These are phyloP conservation scores for Paraphaeosphaeria minitans DNA, from an alignment of 2,329 filamentous ascomycete species.

Conservation along the genomic window DNA sequence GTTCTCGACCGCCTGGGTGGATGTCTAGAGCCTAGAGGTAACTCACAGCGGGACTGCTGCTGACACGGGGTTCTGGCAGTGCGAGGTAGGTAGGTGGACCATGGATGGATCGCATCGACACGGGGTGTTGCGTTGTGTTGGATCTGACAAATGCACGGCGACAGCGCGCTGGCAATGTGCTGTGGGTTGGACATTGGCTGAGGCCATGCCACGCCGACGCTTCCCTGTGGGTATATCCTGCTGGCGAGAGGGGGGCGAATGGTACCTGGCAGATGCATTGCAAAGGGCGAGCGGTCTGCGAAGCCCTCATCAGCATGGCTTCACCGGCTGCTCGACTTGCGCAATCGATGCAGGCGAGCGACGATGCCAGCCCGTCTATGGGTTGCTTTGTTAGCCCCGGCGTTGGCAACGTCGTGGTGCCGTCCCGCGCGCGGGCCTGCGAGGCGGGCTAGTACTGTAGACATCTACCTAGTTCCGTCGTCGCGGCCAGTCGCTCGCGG, in stretches of 20 bases:
- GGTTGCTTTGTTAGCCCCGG: slow-evolving; percentile 10
- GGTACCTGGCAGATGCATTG: neutral
- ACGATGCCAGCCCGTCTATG: neutral
- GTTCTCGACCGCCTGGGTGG: slow-evolving; percentile 5
- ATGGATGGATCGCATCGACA: neutral
- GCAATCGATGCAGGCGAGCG: slow-evolving; percentile 27
- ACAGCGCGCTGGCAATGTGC: neutral
- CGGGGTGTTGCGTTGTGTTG: neutral
- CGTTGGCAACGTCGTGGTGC: slow-evolving; percentile 28
- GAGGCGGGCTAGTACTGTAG: slow-evolving; percentile 18
- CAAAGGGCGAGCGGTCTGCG: slow-evolving; percentile 2
- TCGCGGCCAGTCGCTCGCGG: neutral
- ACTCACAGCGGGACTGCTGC: neutral
- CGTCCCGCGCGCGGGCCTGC: slow-evolving; percentile 20
- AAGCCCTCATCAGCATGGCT: slow-evolving; percentile 22
- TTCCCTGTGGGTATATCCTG: neutral
- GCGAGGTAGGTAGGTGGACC: too few relatives aligned
- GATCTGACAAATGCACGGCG: neutral
- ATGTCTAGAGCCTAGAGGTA: neutral
- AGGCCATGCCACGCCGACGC: slow-evolving; percentile 1
- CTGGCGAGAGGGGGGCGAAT: neutral
- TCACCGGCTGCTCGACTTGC: slow-evolving; percentile 23
- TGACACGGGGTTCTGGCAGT: neutral
- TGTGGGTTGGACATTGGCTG: neutral
- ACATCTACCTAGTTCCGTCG: neutral